A percentile compares a stretch with the other conserved stretches of the same genome.
Evolutionary conservation across 345 rosid species (phyloP).

Genomic region (Combretum micranthum): DNA sequence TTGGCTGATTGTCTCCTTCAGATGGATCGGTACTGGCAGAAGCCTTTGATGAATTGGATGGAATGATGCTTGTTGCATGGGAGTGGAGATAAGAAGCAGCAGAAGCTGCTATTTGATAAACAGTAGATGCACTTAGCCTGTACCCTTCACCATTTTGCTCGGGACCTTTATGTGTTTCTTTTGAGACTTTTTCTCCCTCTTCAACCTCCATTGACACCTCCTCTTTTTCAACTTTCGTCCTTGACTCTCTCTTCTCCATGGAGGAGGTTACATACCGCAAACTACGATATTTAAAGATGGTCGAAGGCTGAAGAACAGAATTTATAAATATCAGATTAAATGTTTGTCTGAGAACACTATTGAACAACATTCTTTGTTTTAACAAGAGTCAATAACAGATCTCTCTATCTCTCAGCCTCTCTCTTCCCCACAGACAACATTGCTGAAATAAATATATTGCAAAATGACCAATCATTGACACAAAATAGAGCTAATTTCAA

Average conservation of each 20-base stretch:
- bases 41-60: conserved; percentile 36
- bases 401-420: no score
- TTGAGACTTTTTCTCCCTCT: conserved; percentile 22
- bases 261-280: conserved; percentile 72
- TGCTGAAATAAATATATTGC: no score
- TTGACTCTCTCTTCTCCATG: conserved; percentile 48
- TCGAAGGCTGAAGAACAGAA: conserved; percentile 44
- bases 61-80: conserved; percentile 57
- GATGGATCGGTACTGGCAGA: conserved; percentile 14
- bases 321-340: conserved; percentile 1
- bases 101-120: conserved; percentile 73
- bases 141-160: conserved; percentile 30
- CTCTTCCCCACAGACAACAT: no score
- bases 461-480: no score
- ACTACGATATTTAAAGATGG: conserved; percentile 51
- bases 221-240: conserved; percentile 31
- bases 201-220: conserved; percentile 28
- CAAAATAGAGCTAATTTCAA: no score
- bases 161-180: conserved; percentile 19
- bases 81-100: conserved; percentile 84
- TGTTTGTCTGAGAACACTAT: background rate
- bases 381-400: no score
- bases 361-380: background rate
- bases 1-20: conserved; percentile 13
- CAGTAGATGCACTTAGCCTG: conserved; percentile 52